Evolutionary conservation across 2,329 filamentous ascomycete genomes (phyloP).

Genomic region (Trichoderma pleuroti): DNA sequence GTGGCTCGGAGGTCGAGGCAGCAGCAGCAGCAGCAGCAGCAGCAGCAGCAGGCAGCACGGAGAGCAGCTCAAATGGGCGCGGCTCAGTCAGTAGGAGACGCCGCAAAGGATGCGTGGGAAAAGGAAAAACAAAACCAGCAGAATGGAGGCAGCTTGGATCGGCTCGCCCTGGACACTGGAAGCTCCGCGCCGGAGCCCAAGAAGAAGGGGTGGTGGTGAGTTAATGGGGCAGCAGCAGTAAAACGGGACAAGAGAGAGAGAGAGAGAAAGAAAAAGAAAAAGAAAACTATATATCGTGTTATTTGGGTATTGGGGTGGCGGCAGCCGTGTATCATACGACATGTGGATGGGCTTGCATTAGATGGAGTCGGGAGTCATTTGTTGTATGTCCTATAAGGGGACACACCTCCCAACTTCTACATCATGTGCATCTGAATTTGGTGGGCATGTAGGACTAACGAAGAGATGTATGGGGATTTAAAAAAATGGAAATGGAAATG

Average conservation of each 20-base stretch:
- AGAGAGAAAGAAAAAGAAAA: conserved; percentile 19
- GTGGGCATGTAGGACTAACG: not conserved
- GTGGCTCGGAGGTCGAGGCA: too few relatives aligned
- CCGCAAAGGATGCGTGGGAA: conserved; percentile 45
- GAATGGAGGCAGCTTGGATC: conserved; percentile 49
- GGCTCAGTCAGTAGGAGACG: conserved; percentile 32
- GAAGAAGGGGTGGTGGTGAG: conserved; percentile 51
- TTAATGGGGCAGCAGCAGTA: conserved; percentile 30
- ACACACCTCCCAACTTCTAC: conserved; percentile 20
- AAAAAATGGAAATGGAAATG: not conserved
- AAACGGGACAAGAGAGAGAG: not conserved
- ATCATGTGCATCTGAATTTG: conserved; percentile 10
- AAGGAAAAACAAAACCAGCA: conserved; percentile 50
- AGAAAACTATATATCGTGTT: not conserved
- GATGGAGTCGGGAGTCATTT: conserved; percentile 40
- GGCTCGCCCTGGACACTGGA: conserved; percentile 40
- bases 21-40: not conserved
- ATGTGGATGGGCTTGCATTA: conserved; percentile 45
- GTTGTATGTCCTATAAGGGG: conserved; percentile 31
- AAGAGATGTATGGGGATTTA: not conserved
- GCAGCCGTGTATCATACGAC: conserved; percentile 38
- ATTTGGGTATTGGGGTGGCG: conserved; percentile 18
- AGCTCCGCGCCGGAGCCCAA: conserved; percentile 33
- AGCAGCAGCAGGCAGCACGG: conserved; percentile 19
- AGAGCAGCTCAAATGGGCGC: conserved; percentile 24